Evolutionary conservation across 352 stramenopile genomes (phyloP).

Genomic region (Phytophthora hybrid): DNA sequence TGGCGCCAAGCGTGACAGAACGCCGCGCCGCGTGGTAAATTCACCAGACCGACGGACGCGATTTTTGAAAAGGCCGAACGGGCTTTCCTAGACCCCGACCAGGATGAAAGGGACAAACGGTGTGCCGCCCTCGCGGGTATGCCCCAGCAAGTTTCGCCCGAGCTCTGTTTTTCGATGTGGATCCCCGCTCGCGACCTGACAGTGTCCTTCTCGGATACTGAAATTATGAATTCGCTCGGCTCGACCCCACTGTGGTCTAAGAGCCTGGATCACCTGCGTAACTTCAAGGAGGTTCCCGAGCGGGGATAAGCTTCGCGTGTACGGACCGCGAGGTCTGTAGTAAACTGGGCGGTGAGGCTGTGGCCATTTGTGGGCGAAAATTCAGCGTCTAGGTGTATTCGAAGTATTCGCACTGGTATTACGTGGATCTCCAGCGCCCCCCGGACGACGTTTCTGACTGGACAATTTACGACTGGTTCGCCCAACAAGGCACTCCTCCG

Average conservation of each 20-base stretch:
- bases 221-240: conserved; percentile 28
- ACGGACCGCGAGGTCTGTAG: conserved; percentile 9
- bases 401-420: not conserved
- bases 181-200: conserved; percentile 16
- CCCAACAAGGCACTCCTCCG: not conserved
- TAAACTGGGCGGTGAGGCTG: not conserved
- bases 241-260: conserved; percentile 5
- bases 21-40: not conserved
- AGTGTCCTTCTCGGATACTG: conserved; percentile 6
- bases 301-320: conserved; percentile 27
- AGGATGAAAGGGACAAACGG: not conserved
- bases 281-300: conserved; percentile 17
- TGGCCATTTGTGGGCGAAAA: not conserved
- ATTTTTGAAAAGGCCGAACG: not conserved
- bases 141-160: conserved; percentile 5
- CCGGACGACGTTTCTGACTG: conserved; percentile 4
- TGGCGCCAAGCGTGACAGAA: conserved; percentile 3
- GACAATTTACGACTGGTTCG: conserved; percentile 9
- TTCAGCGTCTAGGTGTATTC: not conserved
- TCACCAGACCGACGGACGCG: conserved; percentile 15
- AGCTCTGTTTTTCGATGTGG: conserved; percentile 18
- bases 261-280: not conserved
- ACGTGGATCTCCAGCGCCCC: not conserved
- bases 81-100: not conserved
- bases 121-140: conserved; percentile 11